phyloP scores from a whole-genome alignment of 345 rosid genomes.

The Physaria fendleri region DNA sequence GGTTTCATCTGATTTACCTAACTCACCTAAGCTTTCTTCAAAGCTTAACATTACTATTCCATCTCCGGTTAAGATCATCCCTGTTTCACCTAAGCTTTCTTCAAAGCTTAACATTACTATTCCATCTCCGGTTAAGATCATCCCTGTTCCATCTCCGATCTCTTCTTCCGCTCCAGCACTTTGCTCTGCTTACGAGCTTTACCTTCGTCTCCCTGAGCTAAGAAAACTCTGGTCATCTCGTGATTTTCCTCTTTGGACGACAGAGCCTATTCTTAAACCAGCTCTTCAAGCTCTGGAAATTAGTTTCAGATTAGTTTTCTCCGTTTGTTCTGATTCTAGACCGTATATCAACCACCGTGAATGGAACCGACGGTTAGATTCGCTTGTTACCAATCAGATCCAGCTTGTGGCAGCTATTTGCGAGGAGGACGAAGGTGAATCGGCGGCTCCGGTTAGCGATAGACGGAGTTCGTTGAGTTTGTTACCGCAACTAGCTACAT shows the following conservation, averaged over 20 bases:
- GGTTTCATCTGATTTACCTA: slow-evolving; percentile 35
- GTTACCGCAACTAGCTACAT: slow-evolving; percentile 65
- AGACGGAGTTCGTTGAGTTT: slow-evolving; percentile 64
- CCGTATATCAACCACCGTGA: slow-evolving; percentile 65
- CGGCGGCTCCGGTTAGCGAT: slow-evolving; percentile 32
- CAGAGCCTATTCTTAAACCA: slow-evolving; percentile 64
- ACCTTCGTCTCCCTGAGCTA: slow-evolving; percentile 77
- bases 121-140: slow-evolving; percentile 26
- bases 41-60: slow-evolving; percentile 56
- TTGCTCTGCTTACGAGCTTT: slow-evolving; percentile 73
- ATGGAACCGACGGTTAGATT: slow-evolving; percentile 72
- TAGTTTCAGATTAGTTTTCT: slow-evolving; percentile 63
- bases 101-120: slow-evolving; percentile 48
- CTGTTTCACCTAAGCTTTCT: slow-evolving; percentile 22
- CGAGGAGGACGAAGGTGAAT: slow-evolving; percentile 32
- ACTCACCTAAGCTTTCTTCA: slow-evolving; percentile 27
- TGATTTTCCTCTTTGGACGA: slow-evolving; percentile 58
- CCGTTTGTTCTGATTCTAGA: slow-evolving; percentile 57
- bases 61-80: neutral
- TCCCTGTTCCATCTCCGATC: slow-evolving; percentile 30
- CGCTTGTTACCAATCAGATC: slow-evolving; percentile 63
- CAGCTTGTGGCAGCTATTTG: slow-evolving; percentile 49
- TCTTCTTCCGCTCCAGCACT: slow-evolving; percentile 38
- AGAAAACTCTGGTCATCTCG: slow-evolving; percentile 44
- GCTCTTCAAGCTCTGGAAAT: slow-evolving; percentile 77